Base-by-base conservation (phyloP, 495 filamentous ascomycete species). In the Baudoinia panamericana region DNA sequence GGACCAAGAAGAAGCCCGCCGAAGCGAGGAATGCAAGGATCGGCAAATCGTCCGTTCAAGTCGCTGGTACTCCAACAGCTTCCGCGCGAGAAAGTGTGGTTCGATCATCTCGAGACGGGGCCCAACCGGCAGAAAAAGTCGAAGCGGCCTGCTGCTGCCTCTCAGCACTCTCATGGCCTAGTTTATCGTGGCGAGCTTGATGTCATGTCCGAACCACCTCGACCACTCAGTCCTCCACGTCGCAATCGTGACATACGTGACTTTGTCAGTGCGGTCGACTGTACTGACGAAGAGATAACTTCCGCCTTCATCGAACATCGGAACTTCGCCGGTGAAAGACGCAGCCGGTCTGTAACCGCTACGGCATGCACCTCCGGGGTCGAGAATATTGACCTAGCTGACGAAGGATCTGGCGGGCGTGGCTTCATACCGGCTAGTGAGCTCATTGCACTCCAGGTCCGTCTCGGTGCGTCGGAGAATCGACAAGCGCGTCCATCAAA, bases 21-120 rank as follows among this genome's bases (percentile, higher is more conserved):
- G n/a, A 38, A 40, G 19, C 36, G 51, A 28, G 46, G 48, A 39
- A 52, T 37, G 20, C 53, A 37, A 17, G 33, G n/a, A n/a, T 41
- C 39, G 15, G 17, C 53, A 1, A 54, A 63, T 26, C 57, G 55
- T 35, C 56, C 57, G 12, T 63, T 65, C 42, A 45, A 59, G 4
- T 44, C 60, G 8, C 63, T 65, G 5, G 34, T 60, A 10, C 36
- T 46, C 17, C 51, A 57, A 7, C 36, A 33, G 17, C 25, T 37
- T 2, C 31, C 29, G 8, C 13, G 15, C 5, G 36, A 45, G 24
- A 53, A 39, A 36, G 52, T 57, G 7, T 61, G 58, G 58, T 62
- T 61, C 41, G 48, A 61, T 20, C 47, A 53, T 20, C 38, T 50
- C 0, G 36, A 45, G 27, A 18, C 25, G 25, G 39, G 26, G 7